Evolutionary conservation across 2,329 filamentous ascomycete genomes (phyloP).

Genomic region (Berkeleyomyces rouxiae): DNA sequence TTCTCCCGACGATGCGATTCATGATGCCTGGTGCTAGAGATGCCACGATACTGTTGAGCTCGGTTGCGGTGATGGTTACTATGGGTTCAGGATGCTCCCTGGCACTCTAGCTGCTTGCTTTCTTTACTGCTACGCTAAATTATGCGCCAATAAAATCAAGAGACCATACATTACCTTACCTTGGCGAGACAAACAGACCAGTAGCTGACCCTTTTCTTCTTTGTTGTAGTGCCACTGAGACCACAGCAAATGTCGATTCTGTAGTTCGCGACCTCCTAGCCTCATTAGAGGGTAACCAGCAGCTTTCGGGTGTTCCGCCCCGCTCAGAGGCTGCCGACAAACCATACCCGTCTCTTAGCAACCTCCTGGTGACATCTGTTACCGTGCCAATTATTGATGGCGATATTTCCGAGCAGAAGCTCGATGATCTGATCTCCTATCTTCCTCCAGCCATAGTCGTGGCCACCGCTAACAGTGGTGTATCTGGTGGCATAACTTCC

Average conservation of each 20-base stretch:
- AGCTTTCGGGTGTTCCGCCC: constrained; percentile 23
- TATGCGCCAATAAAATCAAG: constrained; percentile 7
- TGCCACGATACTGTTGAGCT: background rate
- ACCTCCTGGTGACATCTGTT: constrained; percentile 61
- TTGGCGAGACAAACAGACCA: background rate
- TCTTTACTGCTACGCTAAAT: constrained; percentile 6
- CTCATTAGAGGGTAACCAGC: constrained; percentile 49
- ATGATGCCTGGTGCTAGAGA: background rate
- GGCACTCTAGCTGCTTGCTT: background rate
- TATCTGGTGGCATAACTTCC: constrained; percentile 25
- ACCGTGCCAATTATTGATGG: constrained; percentile 62
- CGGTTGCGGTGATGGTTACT: background rate
- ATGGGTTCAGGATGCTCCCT: background rate
- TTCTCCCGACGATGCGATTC: background rate
- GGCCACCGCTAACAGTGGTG: constrained; percentile 47
- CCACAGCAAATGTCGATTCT: constrained; percentile 51
- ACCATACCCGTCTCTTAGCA: constrained; percentile 66
- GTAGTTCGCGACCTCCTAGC: constrained; percentile 79
- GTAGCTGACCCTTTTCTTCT: constrained; percentile 3
- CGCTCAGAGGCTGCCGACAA: constrained; percentile 29
- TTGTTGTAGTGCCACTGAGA: constrained; percentile 38
- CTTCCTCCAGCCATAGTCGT: constrained; percentile 67
- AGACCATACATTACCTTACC: constrained; percentile 3
- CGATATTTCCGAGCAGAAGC: constrained; percentile 40
- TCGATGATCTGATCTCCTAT: constrained; percentile 60